A percentile compares a stretch with the other conserved stretches of the same genome.
Evolutionary conservation across 2,329 filamentous ascomycete genomes (phyloP).

Genomic region (Magnaporthiopsis poae): DNA sequence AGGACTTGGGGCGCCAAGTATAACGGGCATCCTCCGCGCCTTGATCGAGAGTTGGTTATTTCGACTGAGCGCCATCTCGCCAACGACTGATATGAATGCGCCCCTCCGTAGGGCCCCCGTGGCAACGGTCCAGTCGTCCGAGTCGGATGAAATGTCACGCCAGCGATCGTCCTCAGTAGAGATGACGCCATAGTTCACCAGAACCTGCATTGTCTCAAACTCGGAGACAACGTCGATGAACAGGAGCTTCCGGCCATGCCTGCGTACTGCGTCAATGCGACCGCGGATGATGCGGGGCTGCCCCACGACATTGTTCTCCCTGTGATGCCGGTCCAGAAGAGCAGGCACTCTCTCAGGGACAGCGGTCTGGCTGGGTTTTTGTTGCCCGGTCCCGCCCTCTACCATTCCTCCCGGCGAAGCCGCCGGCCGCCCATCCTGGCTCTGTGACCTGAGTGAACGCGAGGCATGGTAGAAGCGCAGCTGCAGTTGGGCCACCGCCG

Average conservation of each 20-base stretch:
- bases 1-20: conserved; percentile 26
- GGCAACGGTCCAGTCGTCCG: conserved; percentile 18
- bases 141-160: background rate
- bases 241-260: conserved; percentile 65
- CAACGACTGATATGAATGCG: conserved; percentile 69
- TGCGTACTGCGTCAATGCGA: conserved; percentile 63
- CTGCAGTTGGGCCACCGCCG: conserved; percentile 19
- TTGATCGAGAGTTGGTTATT: conserved; percentile 69
- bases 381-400: background rate
- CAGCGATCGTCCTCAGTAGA: conserved; percentile 16
- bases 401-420: no score
- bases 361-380: background rate
- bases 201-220: conserved; percentile 62
- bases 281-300: conserved; percentile 31
- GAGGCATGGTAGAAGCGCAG: conserved; percentile 39
- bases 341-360: background rate
- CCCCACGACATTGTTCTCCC: background rate
- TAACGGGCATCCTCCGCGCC: conserved; percentile 55
- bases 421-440: background rate
- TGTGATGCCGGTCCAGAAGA: background rate
- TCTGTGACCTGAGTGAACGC: conserved; percentile 16
- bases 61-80: conserved; percentile 57
- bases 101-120: conserved; percentile 52
- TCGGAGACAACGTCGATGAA: conserved; percentile 76
- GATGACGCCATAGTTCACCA: conserved; percentile 53